Conservation (phyloP, 257 asterid species). For the Cordia subcordata region DNA sequence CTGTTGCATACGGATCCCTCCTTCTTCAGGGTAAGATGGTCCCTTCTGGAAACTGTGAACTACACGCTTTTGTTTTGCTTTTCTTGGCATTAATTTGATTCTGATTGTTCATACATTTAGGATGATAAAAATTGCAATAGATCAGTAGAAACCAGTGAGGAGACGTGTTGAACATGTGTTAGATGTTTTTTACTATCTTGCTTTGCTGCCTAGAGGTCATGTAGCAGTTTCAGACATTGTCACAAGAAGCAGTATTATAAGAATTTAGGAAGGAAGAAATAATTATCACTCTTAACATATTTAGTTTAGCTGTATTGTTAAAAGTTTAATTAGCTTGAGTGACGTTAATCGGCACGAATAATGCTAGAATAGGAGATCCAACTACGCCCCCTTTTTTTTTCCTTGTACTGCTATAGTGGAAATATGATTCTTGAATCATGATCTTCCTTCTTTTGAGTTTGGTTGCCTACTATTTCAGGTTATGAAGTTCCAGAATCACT, state of each 20-base stretch:
- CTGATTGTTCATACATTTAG: neutral
- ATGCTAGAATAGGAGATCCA: neutral
- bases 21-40: conserved; percentile 60
- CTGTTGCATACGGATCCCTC: conserved; percentile 88
- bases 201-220: no score
- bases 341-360: neutral
- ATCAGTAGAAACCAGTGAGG: no score
- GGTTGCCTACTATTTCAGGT: conserved; percentile 36
- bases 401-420: no score
- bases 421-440: neutral
- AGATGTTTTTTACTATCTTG: no score
- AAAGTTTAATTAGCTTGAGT: neutral
- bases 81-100: neutral
- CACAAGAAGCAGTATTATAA: no score
- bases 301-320: neutral
- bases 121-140: no score
- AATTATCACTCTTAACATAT: no score
- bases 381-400: neutral
- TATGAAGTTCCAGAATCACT: conserved; percentile 64
- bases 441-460: neutral
- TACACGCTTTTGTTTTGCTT: neutral
- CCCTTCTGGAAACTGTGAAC: neutral
- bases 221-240: no score
- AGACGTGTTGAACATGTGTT: no score
- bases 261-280: no score